A percentile compares a stretch with the other conserved stretches of the same genome.
phyloP scores from a whole-genome alignment of 495 filamentous ascomycete genomes.

The Penicillium arizonense region DNA sequence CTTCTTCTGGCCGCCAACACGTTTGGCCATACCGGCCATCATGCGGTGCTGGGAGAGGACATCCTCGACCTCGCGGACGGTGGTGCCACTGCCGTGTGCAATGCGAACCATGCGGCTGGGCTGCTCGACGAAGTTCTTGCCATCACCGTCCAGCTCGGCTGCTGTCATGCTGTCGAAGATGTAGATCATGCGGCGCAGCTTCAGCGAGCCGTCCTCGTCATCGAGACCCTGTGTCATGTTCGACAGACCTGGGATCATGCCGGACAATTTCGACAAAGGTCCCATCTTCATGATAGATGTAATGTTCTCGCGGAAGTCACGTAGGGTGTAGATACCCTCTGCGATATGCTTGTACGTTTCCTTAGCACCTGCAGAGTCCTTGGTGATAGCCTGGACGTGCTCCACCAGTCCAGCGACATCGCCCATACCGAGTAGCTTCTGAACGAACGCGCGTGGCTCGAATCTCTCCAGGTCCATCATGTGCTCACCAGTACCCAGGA shows the following conservation, averaged over 20 bases:
- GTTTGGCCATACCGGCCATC: conserved; percentile 99
- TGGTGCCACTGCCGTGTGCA: conserved; percentile 84
- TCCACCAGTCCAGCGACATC: conserved; percentile 95
- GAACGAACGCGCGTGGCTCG: conserved; percentile 84
- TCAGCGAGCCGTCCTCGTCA: conserved; percentile 88
- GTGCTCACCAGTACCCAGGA: conserved; percentile 96
- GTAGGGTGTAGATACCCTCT: conserved; percentile 92
- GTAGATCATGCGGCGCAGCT: conserved; percentile 97
- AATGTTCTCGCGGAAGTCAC: conserved; percentile 93
- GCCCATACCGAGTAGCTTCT: conserved; percentile 93
- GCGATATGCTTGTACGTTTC: conserved; percentile 98
- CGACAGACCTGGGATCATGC: conserved; percentile 95
- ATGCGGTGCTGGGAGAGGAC: conserved; percentile 95
- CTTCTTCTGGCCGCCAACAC: conserved; percentile 93
- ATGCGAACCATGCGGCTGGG: conserved; percentile 93
- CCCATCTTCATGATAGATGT: conserved; percentile 99
- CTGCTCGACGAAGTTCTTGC: conserved; percentile 89
- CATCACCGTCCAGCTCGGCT: conserved; percentile 91
- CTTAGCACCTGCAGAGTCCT: conserved; percentile 75
- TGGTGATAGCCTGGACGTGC: conserved; percentile 94
- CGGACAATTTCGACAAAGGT: conserved; percentile 92
- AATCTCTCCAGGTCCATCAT: conserved; percentile 94
- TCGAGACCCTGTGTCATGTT: conserved; percentile 94
- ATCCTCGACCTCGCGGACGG: conserved; percentile 93
- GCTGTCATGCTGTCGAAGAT: conserved; percentile 98